Percentiles rank a stretch among this genome's conserved stretches.
These are phyloP conservation scores for Camellia granthamiana DNA, from an alignment of 148 eudicot species.

Conservation along the genomic window DNA sequence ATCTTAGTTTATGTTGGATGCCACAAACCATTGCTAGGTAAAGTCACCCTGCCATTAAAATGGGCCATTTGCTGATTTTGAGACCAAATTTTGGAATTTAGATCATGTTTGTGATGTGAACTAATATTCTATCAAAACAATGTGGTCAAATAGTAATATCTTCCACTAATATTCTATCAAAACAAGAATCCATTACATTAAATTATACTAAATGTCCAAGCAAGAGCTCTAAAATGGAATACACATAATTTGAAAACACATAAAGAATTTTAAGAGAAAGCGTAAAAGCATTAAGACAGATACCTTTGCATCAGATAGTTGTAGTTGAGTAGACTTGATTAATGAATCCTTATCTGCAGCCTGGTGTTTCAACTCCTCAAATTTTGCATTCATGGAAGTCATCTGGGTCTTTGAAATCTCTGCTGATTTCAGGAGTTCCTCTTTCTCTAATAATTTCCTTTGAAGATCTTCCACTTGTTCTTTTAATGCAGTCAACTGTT, in stretches of 20 bases:
- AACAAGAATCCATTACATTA: too few relatives aligned
- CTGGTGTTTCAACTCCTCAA: slow-evolving; percentile 55
- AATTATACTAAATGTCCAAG: too few relatives aligned
- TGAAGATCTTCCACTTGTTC: slow-evolving; percentile 75
- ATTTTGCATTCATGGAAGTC: slow-evolving; percentile 41
- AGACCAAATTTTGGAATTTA: background rate
- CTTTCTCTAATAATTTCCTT: slow-evolving; percentile 62
- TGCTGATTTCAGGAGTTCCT: slow-evolving; percentile 60
- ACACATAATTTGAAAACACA: background rate
- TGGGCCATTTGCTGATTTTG: background rate
- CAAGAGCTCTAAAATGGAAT: background rate
- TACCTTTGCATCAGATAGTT: slow-evolving; percentile 86
- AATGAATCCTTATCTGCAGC: slow-evolving; percentile 61
- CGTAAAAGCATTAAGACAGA: background rate
- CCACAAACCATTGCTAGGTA: background rate
- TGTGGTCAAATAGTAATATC: too few relatives aligned
- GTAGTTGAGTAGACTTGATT: slow-evolving; percentile 57
- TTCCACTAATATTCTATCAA: background rate
- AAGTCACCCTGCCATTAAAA: background rate
- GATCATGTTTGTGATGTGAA: background rate
- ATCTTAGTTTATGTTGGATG: background rate
- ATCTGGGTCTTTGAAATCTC: slow-evolving; percentile 54
- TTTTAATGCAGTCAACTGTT: slow-evolving; percentile 62
- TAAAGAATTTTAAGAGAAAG: background rate
- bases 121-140: background rate